Evolutionary conservation across 2,329 filamentous ascomycete genomes (phyloP).

Genomic region (Lasiodiplodia theobromae): DNA sequence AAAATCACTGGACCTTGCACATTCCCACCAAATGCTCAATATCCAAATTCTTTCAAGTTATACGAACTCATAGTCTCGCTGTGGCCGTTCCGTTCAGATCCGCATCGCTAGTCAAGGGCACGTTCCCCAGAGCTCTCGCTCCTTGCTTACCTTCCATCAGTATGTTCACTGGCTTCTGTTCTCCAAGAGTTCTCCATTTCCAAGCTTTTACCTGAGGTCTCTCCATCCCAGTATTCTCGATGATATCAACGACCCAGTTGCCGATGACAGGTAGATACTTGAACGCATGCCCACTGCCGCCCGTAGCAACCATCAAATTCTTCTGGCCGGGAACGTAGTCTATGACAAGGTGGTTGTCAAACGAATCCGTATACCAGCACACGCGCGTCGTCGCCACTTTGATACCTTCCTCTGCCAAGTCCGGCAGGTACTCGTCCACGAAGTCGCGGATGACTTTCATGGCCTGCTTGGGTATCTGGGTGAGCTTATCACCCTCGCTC

Average conservation of each 20-base stretch:
- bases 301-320: constrained; percentile 39
- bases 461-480: constrained; percentile 38
- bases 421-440: constrained; percentile 52
- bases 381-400: constrained; percentile 4
- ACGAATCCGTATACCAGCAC: constrained; percentile 33
- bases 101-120: constrained; percentile 8
- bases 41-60: background rate
- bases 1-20: background rate
- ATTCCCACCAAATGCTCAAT: background rate
- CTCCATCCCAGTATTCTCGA: constrained; percentile 33
- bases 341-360: constrained; percentile 39
- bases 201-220: constrained; percentile 27
- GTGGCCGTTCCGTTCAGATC: background rate
- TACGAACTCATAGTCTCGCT: background rate
- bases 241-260: constrained; percentile 37
- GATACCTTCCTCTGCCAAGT: constrained; percentile 39
- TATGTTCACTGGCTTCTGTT: constrained; percentile 13
- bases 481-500: constrained; percentile 10
- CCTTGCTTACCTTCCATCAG: constrained; percentile 30
- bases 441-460: constrained; percentile 42
- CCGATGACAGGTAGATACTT: constrained; percentile 42
- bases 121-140: constrained; percentile 25
- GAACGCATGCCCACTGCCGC: constrained; percentile 41
- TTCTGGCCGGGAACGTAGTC: constrained; percentile 33
- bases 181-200: constrained; percentile 31